A percentile compares a stretch with the other conserved stretches of the same genome.
phyloP scores from a whole-genome alignment of 1,284 basidiomycete species.

The Bondarzewia mesenterica region DNA sequence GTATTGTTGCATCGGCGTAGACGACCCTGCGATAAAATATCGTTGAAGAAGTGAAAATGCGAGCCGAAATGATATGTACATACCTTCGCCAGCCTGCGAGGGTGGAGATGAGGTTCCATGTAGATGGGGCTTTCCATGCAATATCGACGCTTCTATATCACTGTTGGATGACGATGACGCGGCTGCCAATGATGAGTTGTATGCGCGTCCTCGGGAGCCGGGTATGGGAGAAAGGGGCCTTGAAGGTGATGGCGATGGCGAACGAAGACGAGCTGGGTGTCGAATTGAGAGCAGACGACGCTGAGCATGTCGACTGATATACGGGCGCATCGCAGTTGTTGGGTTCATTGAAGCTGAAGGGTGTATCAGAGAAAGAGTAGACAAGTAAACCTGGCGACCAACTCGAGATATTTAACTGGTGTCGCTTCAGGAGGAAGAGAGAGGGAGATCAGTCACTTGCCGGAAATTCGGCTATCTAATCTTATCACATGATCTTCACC shows the following conservation, averaged over 20 bases:
- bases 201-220: not conserved
- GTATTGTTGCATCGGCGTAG: constrained; percentile 60
- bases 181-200: not conserved
- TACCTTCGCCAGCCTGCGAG: not conserved
- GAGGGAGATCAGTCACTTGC: too few relatives aligned
- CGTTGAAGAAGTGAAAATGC: not conserved
- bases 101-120: too few relatives aligned
- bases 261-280: not conserved
- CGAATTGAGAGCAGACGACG: not conserved
- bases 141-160: not conserved
- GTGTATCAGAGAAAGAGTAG: not conserved
- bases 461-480: too few relatives aligned
- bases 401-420: too few relatives aligned
- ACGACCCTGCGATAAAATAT: not conserved
- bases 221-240: not conserved
- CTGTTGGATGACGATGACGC: not conserved
- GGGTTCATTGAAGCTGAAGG: not conserved
- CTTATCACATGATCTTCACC: not conserved
- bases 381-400: too few relatives aligned
- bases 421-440: too few relatives aligned
- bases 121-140: not conserved
- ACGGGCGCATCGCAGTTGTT: not conserved
- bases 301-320: not conserved
- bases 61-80: not conserved
- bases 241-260: not conserved